Evolutionary conservation across 768 basidiomycete genomes (phyloP), one percentile per base, ranked within the genome.

Genomic region (Termitomyces sp.): DNA sequence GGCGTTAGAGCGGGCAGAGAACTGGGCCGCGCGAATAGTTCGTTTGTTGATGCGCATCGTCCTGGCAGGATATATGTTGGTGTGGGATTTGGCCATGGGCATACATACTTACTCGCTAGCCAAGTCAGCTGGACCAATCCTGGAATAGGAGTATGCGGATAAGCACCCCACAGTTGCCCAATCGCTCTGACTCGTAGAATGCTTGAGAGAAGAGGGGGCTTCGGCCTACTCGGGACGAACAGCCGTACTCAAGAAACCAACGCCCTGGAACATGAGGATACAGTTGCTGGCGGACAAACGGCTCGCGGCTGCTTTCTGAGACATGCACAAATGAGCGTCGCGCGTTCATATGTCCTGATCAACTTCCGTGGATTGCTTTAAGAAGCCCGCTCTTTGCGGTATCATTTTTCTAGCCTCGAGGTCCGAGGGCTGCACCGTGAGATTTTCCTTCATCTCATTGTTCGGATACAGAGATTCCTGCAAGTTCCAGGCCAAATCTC

Each of bases 301-400:
- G n/a, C 44, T 55, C 42, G 44, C 44, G 54, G 41, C 33, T 42
- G 54, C 13, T 53, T 9, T 48, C 20, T 45, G 30, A 55, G 39
- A 33, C 36, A 33, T 34, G 42, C 16, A 36, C 41, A 37, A 9
- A 20, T 46, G 22, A 42, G 42, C 50, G 12, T 54, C 52, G 50
- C 55, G 39, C 44, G 50, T 36, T 37, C 1, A 58, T 58, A 52
- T 36, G 55, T 49, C 42, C 36, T 51, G 55, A 60, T 53, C 55
- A 53, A 8, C 55, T 60, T 60, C 59, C 6, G 55, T 41, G 59
- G 59, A 57, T 57, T 31, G 46, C 16, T 45, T 55, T 16, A 15
- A 45, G 59, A 60, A 60, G 59, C 50, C 44, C 41, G 54, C 54
- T 56, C 42, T 30, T 50, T 49, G 12, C 52, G 52, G 52, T 54